These are phyloP conservation scores for Cercospora sp. DNA, from an alignment of 2,329 filamentous ascomycete species.

Conservation along the genomic window DNA sequence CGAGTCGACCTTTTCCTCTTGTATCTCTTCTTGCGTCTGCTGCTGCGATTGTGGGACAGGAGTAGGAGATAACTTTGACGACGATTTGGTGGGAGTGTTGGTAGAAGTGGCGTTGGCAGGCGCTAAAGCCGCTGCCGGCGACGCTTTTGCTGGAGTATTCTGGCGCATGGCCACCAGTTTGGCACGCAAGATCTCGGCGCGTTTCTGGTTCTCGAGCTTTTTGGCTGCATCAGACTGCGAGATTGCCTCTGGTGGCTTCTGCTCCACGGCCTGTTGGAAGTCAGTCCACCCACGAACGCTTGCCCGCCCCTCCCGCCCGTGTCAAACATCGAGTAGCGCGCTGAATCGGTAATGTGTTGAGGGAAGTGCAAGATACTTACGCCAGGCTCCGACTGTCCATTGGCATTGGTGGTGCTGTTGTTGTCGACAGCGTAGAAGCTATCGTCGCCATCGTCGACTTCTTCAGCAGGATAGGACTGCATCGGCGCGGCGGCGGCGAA, in stretches of 20 bases:
- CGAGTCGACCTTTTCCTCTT: neutral
- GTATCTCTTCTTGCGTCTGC: constrained; percentile 3
- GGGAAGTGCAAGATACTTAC: constrained; percentile 16
- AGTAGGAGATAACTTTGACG: neutral
- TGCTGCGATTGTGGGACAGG: neutral
- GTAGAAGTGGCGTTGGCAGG: neutral
- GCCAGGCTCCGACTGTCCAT: constrained; percentile 21
- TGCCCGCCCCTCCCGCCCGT: neutral
- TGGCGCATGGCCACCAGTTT: constrained; percentile 32
- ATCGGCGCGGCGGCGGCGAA: constrained; percentile 16
- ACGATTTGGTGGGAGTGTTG: neutral
- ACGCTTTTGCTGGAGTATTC: constrained; percentile 26
- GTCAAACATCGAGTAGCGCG: neutral
- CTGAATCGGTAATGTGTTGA: neutral
- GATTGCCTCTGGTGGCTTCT: neutral
- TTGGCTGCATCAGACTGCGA: constrained; percentile 13
- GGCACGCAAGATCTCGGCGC: constrained; percentile 38
- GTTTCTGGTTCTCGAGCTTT: constrained; percentile 31
- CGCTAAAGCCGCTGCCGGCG: constrained; percentile 11
- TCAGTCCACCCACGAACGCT: constrained; percentile 22
- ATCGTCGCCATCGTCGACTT: constrained; percentile 28
- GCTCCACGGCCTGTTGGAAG: constrained; percentile 19
- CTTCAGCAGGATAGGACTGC: constrained; percentile 15
- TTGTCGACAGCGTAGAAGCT: constrained; percentile 27
- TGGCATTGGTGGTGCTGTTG: constrained; percentile 8